Evolutionary conservation across 2,329 filamentous ascomycete species (phyloP), one percentile per base, ranked within the genome.

Genomic region (Penicillium palitans): DNA sequence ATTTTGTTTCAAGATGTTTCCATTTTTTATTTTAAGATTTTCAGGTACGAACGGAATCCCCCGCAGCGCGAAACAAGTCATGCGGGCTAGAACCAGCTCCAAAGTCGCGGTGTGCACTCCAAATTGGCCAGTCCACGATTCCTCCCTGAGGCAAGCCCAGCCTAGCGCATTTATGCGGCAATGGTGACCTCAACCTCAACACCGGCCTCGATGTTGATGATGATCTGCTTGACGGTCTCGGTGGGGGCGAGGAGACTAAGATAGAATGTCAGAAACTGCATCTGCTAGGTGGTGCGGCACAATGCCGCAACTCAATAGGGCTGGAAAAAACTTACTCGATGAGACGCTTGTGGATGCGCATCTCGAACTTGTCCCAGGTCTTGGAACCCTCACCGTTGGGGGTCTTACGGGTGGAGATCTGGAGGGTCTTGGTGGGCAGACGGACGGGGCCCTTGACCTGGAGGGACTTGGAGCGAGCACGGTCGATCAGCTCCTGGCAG

Each of bases 331-430:
- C 87, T 74, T 78, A 90, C 87, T 96, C 93, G 78, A 97, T 97
- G 77, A 97, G 86, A 73, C 93, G 90, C 90, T 97, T 97, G 88
- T 97, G 92, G 80, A 97, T 96, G 84, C 93, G 90, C 92, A 99
- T 96, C 89, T 99, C 93, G 82, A 85, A 99, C 81, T 86, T 88
- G 80, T 98, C 95, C 95, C 95, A 99, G 78, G 95, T 99, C 91
- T 99, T 99, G 82, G 90, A 96, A 84, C 95, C 95, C 88, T 99
- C 95, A 90, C 95, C 95, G 83, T 90, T 95, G 80, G 95, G 95
- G 68, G 95, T 98, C 90, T 99, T 99, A 78, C 95, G 90, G 85
- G 95, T 96, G 79, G 90, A 91, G 85, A 96, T 87, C 86, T 95
- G 91, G 76, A 98, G 87, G 79, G 87, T 91, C 89, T 97, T 96